phyloP scores from a whole-genome alignment of 805 yeast genomes.

The Isabelozyma pseudorhagii region DNA sequence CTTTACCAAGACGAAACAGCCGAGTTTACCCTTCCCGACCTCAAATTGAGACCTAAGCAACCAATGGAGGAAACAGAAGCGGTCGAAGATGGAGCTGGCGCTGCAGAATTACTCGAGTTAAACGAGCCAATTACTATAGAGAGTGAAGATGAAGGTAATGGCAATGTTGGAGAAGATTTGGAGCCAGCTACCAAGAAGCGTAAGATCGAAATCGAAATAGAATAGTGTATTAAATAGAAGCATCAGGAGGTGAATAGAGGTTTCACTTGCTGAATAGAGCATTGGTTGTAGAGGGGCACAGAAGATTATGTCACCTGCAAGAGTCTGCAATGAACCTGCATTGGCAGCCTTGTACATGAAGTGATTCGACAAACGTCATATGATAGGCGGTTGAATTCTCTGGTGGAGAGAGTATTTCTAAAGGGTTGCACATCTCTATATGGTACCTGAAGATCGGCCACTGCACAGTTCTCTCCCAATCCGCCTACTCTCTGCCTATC shows the following conservation, averaged over 20 bases:
- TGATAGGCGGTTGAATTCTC: no score
- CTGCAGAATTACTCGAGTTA: neutral
- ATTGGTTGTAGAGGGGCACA: neutral
- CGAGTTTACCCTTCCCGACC: conserved; percentile 10
- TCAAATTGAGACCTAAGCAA: conserved; percentile 14
- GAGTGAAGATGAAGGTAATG: conserved; percentile 10
- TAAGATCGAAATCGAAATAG: conserved; percentile 1
- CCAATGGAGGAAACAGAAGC: conserved; percentile 8
- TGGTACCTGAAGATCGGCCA: no score
- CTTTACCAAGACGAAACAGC: conserved; percentile 15
- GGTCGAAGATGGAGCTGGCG: conserved; percentile 4
- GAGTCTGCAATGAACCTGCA: no score
- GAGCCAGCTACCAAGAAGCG: conserved; percentile 3
- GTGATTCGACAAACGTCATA: no score
- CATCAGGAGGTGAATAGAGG: no score
- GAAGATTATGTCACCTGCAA: neutral
- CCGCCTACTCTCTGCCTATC: no score
- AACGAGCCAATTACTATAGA: conserved; percentile 6
- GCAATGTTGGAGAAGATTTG: conserved; percentile 5
- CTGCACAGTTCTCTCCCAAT: no score
- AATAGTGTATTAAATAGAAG: neutral
- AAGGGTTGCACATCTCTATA: no score
- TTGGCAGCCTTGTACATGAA: no score
- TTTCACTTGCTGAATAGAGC: no score
- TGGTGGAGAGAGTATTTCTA: no score